Percentiles rank a stretch among this genome's conserved stretches.
Evolutionary conservation across 2,329 filamentous ascomycete species (phyloP).

Genomic region (Teratosphaeria viscida): DNA sequence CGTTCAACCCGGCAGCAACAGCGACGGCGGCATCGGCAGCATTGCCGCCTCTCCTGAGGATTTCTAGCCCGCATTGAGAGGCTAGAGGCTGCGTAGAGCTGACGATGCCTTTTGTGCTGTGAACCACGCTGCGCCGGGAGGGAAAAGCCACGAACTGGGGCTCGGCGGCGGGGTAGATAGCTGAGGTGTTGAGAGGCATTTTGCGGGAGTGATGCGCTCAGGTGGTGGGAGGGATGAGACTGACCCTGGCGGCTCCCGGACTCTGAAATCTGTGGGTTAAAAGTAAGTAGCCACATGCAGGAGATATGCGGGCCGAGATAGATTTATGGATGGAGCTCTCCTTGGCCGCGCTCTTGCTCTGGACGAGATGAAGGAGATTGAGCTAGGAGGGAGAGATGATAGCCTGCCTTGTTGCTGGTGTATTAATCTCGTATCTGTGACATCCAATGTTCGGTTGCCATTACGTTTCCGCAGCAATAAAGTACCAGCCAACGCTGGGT

Average conservation of each 20-base stretch:
- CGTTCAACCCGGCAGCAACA: slow-evolving; percentile 81
- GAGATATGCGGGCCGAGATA: neutral
- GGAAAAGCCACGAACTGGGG: slow-evolving; percentile 53
- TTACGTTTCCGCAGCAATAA: neutral
- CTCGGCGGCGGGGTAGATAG: slow-evolving; percentile 41
- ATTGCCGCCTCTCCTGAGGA: slow-evolving; percentile 84
- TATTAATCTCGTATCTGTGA: neutral
- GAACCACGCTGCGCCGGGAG: slow-evolving; percentile 80
- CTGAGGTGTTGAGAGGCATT: slow-evolving; percentile 40
- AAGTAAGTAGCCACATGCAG: neutral
- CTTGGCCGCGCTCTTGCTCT: neutral
- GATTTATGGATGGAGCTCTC: neutral
- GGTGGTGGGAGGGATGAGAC: too few relatives aligned
- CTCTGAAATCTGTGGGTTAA: neutral
- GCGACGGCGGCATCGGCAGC: slow-evolving; percentile 95
- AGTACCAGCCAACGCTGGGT: neutral
- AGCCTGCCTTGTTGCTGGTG: neutral
- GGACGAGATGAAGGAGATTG: neutral
- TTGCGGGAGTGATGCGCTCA: neutral
- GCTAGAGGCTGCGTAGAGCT: slow-evolving; percentile 84
- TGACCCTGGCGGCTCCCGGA: too few relatives aligned
- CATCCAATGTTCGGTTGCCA: neutral
- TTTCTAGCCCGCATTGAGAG: slow-evolving; percentile 72
- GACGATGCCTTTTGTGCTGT: slow-evolving; percentile 86
- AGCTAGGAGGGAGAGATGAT: neutral